Conservation (phyloP, 768 basidiomycete species). For the Boletus sensibilis region DNA sequence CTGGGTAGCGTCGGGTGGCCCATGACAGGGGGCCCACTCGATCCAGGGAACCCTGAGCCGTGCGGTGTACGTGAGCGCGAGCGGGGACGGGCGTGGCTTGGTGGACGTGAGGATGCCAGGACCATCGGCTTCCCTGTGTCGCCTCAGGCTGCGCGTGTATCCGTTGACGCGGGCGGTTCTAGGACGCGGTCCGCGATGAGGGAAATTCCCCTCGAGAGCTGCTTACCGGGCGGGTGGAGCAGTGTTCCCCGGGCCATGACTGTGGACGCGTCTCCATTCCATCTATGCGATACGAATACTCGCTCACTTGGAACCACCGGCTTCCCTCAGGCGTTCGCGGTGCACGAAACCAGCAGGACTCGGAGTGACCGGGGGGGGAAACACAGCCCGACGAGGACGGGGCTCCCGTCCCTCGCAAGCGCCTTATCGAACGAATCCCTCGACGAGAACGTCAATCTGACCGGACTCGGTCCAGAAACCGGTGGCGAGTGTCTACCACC, state of each 20-base stretch:
- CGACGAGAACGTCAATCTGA: constrained; percentile 13
- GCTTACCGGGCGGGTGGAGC: constrained; percentile 2
- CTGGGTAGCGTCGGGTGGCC: constrained; percentile 15
- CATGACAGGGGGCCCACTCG: constrained; percentile 28
- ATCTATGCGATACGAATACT: not conserved
- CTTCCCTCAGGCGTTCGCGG: not conserved
- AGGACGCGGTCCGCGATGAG: not conserved
- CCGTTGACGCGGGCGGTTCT: not conserved
- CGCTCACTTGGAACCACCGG: not conserved
- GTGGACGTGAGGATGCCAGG: not conserved
- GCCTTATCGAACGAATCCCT: constrained; percentile 20
- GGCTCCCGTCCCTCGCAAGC: constrained; percentile 18
- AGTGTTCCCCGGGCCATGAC: not conserved
- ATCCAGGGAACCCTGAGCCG: constrained; percentile 19
- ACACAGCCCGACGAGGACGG: not conserved
- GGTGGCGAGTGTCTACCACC: constrained; percentile 19
- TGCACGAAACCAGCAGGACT: not conserved
- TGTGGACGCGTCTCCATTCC: not conserved
- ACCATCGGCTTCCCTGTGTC: not conserved
- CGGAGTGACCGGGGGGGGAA: not conserved
- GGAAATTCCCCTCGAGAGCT: not conserved
- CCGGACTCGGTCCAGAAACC: not conserved
- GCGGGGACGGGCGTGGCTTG: not conserved
- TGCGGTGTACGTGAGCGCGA: constrained; percentile 11
- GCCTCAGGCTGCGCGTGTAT: not conserved